Conservation (phyloP, 106 monocot species). For the Platanthera guangdongensis region DNA sequence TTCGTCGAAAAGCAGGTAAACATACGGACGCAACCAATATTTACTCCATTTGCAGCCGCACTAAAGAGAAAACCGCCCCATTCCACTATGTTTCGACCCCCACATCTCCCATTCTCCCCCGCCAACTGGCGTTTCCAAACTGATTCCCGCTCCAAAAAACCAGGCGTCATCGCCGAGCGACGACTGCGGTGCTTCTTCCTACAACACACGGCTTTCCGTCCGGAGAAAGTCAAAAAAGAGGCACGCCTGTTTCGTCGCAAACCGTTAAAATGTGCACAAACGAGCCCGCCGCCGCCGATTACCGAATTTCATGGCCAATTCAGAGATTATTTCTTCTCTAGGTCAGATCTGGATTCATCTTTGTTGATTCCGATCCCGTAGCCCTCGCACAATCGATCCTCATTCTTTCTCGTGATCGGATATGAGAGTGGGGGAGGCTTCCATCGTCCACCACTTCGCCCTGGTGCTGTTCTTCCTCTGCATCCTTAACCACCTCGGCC, state of each 20-base stretch:
- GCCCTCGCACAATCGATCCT: not conserved
- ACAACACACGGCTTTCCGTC: no score
- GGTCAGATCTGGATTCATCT: not conserved
- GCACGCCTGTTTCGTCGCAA: not conserved
- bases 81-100: no score
- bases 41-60: no score
- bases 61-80: no score
- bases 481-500: not conserved
- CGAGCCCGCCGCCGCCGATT: not conserved
- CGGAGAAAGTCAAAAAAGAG: not conserved
- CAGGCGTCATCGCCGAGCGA: not conserved
- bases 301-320: no score
- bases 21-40: no score
- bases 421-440: not conserved
- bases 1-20: no score
- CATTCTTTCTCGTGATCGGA: not conserved
- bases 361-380: not conserved
- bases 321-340: not conserved
- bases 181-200: not conserved
- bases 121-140: no score
- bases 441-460: conserved; percentile 7
- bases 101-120: no score
- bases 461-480: conserved; percentile 9
- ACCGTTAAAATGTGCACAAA: not conserved
- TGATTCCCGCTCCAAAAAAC: no score